Base-by-base conservation (phyloP, 106 monocot genomes). In the Platanthera zijinensis region DNA sequence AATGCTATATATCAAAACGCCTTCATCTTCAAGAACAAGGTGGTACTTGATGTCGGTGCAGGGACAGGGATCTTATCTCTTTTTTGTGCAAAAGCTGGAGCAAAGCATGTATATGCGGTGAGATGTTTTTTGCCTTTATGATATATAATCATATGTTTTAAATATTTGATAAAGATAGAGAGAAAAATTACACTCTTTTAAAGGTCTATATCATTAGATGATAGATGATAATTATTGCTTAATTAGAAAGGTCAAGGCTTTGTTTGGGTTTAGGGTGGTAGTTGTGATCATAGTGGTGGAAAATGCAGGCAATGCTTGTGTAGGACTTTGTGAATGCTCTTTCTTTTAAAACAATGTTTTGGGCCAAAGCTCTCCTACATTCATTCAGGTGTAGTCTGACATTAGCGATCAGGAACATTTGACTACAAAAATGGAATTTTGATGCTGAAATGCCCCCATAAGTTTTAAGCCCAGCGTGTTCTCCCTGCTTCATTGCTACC, bases 81-180 rank as follows among this genome's bases (percentile, higher is more conserved):
- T 68, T 96, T 96, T 51, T 96, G 93, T 87, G 93, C 96, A 70
- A 96, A 93, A 83, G 90, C 96, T 69, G 96, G 96, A 78, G 96
- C 96, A 46, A 96, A 93, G 57, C 95, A 96, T 83, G 96, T 96
- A 7, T 96, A 96, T 87, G 96, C 96, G 64, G 93, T 96, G 21
- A 66, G 86, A 74, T 18, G 17, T 50, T 70, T 61, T n/a, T 51
- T 51, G 52, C 22, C 17, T 77, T 69, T 8, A 39, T 5, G 9
- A 30, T 66, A 12, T 66, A 25, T 66, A 66, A 66, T 8, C 66
- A 30, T 30, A 30, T n/a, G 48, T 57, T 57, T 72, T 57, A 14
- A 7, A 4, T 70, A 17, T 46, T 69, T 70, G 70, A 67, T 47
- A 18, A 47, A 48, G 25, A 25, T 45, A 70, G 48, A 70, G 17